A percentile compares a stretch with the other conserved stretches of the same genome.
phyloP scores from a whole-genome alignment of 2,329 filamentous ascomycete species.

The Thielaviopsis punctulata region DNA sequence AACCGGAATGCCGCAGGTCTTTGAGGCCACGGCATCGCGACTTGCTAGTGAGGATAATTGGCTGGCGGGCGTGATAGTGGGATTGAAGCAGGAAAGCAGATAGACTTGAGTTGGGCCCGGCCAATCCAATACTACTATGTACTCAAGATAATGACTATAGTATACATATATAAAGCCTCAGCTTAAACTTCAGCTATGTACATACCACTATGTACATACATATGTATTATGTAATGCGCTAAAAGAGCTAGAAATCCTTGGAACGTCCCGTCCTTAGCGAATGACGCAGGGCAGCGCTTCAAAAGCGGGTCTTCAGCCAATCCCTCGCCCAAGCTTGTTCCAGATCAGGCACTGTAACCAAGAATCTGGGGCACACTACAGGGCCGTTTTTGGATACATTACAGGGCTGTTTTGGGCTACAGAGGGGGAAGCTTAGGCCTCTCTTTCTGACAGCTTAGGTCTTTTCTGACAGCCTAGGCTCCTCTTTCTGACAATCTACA shows the following conservation, averaged over 20 bases:
- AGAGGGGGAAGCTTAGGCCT: neutral
- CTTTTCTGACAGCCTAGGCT: neutral
- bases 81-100: neutral
- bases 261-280: constrained; percentile 9
- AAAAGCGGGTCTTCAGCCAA: neutral
- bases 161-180: neutral
- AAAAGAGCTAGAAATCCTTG: too few relatives aligned
- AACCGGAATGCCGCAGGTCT: constrained; percentile 14
- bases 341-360: neutral
- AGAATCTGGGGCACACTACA: neutral
- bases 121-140: neutral
- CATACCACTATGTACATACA: too few relatives aligned
- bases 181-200: too few relatives aligned
- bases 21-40: neutral
- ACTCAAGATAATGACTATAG: too few relatives aligned
- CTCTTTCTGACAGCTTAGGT: neutral
- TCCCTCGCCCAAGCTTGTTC: neutral
- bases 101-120: too few relatives aligned
- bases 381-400: neutral
- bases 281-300: constrained; percentile 1
- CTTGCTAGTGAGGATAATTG: neutral
- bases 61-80: neutral
- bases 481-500: neutral
- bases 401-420: neutral
- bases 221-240: too few relatives aligned